These are phyloP conservation scores for Debaryomyces sp. DNA, from an alignment of 1,139 yeast genomes.

Conservation along the genomic window DNA sequence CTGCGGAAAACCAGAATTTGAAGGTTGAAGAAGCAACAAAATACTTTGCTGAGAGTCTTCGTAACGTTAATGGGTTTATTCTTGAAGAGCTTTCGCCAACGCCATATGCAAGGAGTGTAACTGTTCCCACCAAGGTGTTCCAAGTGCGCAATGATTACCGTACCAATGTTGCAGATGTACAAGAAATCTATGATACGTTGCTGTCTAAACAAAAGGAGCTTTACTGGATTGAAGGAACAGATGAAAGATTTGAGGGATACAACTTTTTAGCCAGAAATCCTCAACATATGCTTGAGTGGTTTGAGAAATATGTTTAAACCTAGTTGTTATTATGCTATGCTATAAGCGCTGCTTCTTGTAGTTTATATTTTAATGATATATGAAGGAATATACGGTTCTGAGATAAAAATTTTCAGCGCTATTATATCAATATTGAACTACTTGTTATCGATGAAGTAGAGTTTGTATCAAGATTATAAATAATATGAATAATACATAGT, in stretches of 20 bases:
- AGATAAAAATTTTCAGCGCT: too few relatives aligned
- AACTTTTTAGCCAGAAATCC: slow-evolving; percentile 9
- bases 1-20: neutral
- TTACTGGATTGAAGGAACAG: slow-evolving; percentile 10
- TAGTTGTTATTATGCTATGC: neutral
- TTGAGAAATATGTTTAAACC: slow-evolving; percentile 5
- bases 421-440: too few relatives aligned
- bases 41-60: neutral
- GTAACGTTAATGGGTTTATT: neutral
- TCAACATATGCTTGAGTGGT: slow-evolving; percentile 7
- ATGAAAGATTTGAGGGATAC: slow-evolving; percentile 9
- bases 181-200: slow-evolving; percentile 7
- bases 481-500: too few relatives aligned
- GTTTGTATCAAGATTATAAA: too few relatives aligned
- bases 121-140: slow-evolving; percentile 8
- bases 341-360: too few relatives aligned
- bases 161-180: slow-evolving; percentile 8
- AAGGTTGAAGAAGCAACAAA: slow-evolving; percentile 3
- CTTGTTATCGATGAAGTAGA: too few relatives aligned
- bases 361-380: too few relatives aligned
- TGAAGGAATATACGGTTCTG: too few relatives aligned
- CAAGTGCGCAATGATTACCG: slow-evolving; percentile 9
- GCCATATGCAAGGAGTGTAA: slow-evolving; percentile 4
- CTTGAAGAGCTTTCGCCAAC: slow-evolving; percentile 9
- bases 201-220: slow-evolving; percentile 10